A percentile compares a stretch with the other conserved stretches of the same genome.
Conservation (phyloP, 345 rosid species). For the Aquilaria sinensis region DNA sequence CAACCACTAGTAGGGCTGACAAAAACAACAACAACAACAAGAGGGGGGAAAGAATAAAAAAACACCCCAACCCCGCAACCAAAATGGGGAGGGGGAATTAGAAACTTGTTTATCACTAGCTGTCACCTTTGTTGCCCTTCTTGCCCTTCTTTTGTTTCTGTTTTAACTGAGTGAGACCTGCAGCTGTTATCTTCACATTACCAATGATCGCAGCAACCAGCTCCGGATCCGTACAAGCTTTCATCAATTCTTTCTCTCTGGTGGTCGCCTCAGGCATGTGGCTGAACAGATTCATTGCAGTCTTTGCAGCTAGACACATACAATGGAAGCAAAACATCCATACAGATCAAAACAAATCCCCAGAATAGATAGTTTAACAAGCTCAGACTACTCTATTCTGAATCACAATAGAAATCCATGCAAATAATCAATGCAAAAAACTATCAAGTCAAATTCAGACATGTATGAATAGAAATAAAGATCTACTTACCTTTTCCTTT, state of each 20-base stretch:
- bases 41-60: too few relatives aligned
- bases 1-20: too few relatives aligned
- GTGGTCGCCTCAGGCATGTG: constrained; percentile 74
- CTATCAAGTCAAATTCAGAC: not conserved
- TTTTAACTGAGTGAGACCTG: constrained; percentile 89
- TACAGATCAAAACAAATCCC: not conserved
- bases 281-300: constrained; percentile 83
- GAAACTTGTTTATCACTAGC: constrained; percentile 3
- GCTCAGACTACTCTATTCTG: not conserved
- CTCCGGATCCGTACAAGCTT: constrained; percentile 93
- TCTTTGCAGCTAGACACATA: constrained; percentile 61
- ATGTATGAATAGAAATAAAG: not conserved
- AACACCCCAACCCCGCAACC: too few relatives aligned
- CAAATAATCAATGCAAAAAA: not conserved
- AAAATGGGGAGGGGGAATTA: too few relatives aligned
- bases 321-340: not conserved
- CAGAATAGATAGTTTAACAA: not conserved
- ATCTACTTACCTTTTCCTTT: constrained; percentile 73
- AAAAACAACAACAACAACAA: too few relatives aligned
- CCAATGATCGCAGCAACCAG: constrained; percentile 88
- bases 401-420: not conserved
- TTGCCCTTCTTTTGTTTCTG: constrained; percentile 95
- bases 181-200: constrained; percentile 83
- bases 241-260: constrained; percentile 95
- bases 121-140: constrained; percentile 38